phyloP scores from a whole-genome alignment of 2,329 filamentous ascomycete species.

The Daldinia sp. region DNA sequence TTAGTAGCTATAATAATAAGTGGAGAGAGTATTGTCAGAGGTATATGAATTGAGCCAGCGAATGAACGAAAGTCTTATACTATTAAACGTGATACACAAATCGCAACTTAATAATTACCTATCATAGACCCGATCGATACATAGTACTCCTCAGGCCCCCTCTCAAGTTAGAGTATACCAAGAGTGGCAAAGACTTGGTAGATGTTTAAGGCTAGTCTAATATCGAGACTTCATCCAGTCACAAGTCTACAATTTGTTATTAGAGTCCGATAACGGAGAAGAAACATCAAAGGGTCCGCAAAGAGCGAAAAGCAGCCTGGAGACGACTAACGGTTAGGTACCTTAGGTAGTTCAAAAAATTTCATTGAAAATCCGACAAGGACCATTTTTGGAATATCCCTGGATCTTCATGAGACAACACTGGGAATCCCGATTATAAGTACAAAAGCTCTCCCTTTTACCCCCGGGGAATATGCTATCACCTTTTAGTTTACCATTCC shows the following conservation, averaged over 20 bases:
- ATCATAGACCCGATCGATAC: not conserved
- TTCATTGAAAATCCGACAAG: conserved; percentile 35
- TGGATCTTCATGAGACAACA: conserved; percentile 34
- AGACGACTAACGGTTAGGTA: not conserved
- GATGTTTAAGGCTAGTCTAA: conserved; percentile 5
- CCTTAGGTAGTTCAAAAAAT: conserved; percentile 30
- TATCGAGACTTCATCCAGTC: conserved; percentile 13
- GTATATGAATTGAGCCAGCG: not conserved
- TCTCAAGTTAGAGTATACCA: not conserved
- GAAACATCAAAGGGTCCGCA: not conserved
- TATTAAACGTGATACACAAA: not conserved
- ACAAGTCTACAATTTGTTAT: conserved; percentile 58
- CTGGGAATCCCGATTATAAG: conserved; percentile 49
- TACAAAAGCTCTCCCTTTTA: conserved; percentile 44
- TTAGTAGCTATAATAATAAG: not conserved
- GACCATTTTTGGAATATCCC: conserved; percentile 29
- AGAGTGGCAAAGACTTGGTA: not conserved
- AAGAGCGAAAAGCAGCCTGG: not conserved
- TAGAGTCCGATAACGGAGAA: conserved; percentile 38
- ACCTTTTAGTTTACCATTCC: conserved; percentile 39
- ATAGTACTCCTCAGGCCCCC: not conserved
- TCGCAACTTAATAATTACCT: not conserved
- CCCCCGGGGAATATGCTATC: conserved; percentile 38
- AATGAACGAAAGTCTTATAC: not conserved
- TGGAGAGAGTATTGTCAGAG: not conserved